phyloP scores from a whole-genome alignment of 805 yeast species.

The Saturnispora dispora region DNA sequence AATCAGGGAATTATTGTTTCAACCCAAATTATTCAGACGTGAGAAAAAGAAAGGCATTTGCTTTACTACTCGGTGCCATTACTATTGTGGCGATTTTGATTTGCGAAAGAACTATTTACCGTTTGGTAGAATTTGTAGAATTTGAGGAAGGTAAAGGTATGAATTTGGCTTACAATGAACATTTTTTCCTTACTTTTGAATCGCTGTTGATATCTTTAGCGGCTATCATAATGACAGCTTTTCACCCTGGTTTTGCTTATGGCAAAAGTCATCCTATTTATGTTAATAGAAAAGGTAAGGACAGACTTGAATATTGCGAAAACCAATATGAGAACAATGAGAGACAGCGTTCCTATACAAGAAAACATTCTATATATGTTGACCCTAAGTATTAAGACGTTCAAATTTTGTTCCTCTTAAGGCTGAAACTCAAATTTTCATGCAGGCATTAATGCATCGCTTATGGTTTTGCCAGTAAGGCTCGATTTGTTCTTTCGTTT shows the following conservation, averaged over 20 bases:
- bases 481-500: not conserved
- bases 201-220: not conserved
- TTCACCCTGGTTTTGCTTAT: not conserved
- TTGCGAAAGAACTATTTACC: not conserved
- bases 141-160: not conserved
- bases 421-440: not conserved
- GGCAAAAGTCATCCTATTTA: not conserved
- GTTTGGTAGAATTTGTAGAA: not conserved
- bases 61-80: not conserved
- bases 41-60: not conserved
- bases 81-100: not conserved
- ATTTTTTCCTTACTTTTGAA: not conserved
- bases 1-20: not conserved
- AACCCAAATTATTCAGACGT: not conserved
- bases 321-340: not conserved
- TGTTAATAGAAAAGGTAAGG: not conserved
- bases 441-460: not conserved
- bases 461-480: not conserved
- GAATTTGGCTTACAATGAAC: not conserved
- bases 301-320: not conserved
- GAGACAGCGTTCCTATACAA: not conserved
- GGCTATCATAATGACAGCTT: not conserved
- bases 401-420: too few relatives aligned
- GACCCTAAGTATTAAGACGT: not conserved
- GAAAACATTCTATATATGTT: too few relatives aligned